Percentiles rank a stretch among this genome's conserved stretches.
These are phyloP conservation scores for Syncephalastrum sp. DNA, from an alignment of 371 early-diverging fungal genomes.

Conservation along the genomic window DNA sequence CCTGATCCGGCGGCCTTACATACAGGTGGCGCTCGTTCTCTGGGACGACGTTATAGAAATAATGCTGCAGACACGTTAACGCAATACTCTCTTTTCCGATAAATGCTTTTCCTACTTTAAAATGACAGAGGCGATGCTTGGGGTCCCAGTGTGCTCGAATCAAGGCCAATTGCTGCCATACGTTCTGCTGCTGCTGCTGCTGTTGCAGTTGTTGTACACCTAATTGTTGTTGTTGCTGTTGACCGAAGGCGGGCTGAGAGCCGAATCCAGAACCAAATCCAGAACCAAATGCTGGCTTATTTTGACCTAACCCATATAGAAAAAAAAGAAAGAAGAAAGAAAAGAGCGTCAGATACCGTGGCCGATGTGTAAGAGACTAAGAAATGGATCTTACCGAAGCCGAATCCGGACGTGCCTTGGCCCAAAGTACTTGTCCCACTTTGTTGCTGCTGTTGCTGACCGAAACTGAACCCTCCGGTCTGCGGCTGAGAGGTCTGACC, in stretches of 20 bases:
- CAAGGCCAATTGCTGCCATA: slow-evolving; percentile 40
- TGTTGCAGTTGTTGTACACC: slow-evolving; percentile 15
- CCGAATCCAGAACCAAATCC: slow-evolving; percentile 8
- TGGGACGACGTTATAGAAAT: slow-evolving; percentile 90
- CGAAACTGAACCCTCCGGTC: slow-evolving; percentile 1
- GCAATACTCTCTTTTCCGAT: neutral
- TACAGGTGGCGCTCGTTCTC: slow-evolving; percentile 77
- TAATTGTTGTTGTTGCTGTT: slow-evolving; percentile 21
- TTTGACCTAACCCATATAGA: no score
- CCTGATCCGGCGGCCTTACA: slow-evolving; percentile 69
- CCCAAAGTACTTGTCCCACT: slow-evolving; percentile 5
- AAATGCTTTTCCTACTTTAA: slow-evolving; percentile 48
- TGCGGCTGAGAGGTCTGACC: neutral
- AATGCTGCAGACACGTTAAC: slow-evolving; percentile 47
- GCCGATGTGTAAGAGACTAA: neutral
- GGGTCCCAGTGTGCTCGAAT: slow-evolving; percentile 80
- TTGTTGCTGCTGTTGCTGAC: slow-evolving; percentile 9
- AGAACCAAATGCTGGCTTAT: slow-evolving; percentile 2
- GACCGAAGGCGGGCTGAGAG: slow-evolving; percentile 8
- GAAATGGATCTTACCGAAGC: slow-evolving; percentile 12
- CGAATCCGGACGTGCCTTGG: slow-evolving; percentile 15
- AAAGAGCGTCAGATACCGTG: no score
- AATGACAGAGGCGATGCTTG: slow-evolving; percentile 73
- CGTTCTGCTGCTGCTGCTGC: slow-evolving; percentile 23
- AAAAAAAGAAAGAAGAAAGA: neutral